These are phyloP conservation scores for Elaphomyces granulatus DNA, from an alignment of 495 filamentous ascomycete genomes.

Conservation along the genomic window DNA sequence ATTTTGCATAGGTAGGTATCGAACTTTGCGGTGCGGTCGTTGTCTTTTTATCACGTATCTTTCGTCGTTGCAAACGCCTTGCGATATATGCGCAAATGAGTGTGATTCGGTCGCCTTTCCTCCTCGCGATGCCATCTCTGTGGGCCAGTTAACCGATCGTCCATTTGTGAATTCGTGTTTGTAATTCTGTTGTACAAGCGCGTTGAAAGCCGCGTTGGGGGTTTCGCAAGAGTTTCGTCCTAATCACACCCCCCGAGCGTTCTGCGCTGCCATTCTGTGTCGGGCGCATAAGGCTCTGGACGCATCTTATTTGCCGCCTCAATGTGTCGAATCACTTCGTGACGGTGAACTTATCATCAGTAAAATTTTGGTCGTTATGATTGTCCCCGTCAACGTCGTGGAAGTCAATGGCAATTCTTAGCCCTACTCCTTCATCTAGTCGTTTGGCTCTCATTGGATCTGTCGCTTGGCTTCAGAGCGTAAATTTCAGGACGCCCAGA, in stretches of 20 bases:
- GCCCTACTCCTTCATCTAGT: neutral
- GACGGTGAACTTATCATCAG: too few relatives aligned
- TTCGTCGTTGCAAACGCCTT: slow-evolving; percentile 9
- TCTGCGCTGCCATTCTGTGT: neutral
- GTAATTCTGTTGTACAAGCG: slow-evolving; percentile 1
- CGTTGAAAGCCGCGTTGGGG: neutral
- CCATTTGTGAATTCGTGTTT: neutral
- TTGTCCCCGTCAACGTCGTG: neutral
- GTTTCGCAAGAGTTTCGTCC: neutral
- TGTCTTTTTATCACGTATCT: slow-evolving; percentile 6
- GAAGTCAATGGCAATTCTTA: neutral
- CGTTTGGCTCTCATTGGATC: slow-evolving; percentile 1
- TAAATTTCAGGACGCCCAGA: too few relatives aligned
- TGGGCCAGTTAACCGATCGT: neutral
- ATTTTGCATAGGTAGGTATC: slow-evolving; percentile 5
- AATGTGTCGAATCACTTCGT: too few relatives aligned
- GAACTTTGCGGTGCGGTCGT: slow-evolving; percentile 16
- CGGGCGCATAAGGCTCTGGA: neutral
- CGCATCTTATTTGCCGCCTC: too few relatives aligned
- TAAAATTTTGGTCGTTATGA: too few relatives aligned
- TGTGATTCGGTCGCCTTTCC: slow-evolving; percentile 5
- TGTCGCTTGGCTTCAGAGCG: neutral
- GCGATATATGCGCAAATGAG: slow-evolving; percentile 1
- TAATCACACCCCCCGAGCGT: neutral
- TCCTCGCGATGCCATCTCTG: neutral